A percentile compares a stretch with the other conserved stretches of the same genome.
Conservation (phyloP, 2,329 filamentous ascomycete genomes). For the Cordyceps farinosa region DNA sequence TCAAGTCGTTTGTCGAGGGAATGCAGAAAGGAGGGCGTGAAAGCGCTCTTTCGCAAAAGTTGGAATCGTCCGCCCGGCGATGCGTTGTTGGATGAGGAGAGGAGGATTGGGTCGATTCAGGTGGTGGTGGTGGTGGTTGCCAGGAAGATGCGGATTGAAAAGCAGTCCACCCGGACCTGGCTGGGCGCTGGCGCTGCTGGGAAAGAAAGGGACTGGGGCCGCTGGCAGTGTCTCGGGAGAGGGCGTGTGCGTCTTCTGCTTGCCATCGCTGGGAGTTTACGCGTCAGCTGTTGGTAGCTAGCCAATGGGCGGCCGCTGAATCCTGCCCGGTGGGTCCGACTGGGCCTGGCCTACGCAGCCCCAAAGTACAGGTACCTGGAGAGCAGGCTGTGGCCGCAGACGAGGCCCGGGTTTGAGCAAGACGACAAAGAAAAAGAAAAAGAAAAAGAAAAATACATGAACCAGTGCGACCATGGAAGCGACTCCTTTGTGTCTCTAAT, state of each 20-base stretch:
- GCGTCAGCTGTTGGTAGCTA: slow-evolving; percentile 29
- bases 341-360: slow-evolving; percentile 18
- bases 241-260: slow-evolving; percentile 19
- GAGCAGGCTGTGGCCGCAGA: neutral
- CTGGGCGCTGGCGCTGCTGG: neutral
- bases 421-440: neutral
- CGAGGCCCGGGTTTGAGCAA: neutral
- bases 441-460: neutral
- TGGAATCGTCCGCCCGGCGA: slow-evolving; percentile 14
- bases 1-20: slow-evolving; percentile 9
- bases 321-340: slow-evolving; percentile 7
- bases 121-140: neutral
- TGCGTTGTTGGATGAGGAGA: slow-evolving; percentile 15
- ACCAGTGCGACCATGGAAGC: too few species aligned
- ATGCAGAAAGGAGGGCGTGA: slow-evolving; percentile 7
- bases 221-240: slow-evolving; percentile 18
- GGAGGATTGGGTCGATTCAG: neutral
- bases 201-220: slow-evolving; percentile 11
- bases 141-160: slow-evolving; percentile 16
- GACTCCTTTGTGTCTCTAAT: neutral
- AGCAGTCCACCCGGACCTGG: neutral
- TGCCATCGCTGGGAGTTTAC: slow-evolving; percentile 25
- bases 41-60: slow-evolving; percentile 11
- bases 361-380: slow-evolving; percentile 16
- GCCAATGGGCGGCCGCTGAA: slow-evolving; percentile 24